Evolutionary conservation across 495 filamentous ascomycete species (phyloP).

Genomic region (Lepraria neglecta): DNA sequence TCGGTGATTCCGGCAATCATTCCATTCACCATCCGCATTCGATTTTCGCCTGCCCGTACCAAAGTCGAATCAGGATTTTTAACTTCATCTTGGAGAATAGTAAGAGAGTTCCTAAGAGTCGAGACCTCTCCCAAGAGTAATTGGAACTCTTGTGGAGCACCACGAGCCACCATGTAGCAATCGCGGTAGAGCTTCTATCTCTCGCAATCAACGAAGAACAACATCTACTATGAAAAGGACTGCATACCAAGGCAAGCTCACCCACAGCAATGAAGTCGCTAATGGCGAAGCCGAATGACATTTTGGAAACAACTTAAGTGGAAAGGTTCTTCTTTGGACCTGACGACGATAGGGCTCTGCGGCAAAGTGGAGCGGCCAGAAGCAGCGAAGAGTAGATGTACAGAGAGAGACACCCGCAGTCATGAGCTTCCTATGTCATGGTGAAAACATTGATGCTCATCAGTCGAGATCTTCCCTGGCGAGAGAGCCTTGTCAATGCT

Average conservation of each 20-base stretch:
- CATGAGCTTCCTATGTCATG: too few species aligned
- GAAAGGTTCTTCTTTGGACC: too few species aligned
- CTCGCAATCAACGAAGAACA: neutral
- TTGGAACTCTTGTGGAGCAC: constrained; percentile 31
- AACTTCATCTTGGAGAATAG: constrained; percentile 29
- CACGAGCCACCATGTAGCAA: constrained; percentile 23
- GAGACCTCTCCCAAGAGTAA: constrained; percentile 26
- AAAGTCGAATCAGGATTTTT: constrained; percentile 28
- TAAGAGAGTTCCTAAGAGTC: constrained; percentile 25
- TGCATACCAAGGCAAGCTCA: constrained; percentile 20
- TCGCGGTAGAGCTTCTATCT: constrained; percentile 21
- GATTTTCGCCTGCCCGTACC: constrained; percentile 24
- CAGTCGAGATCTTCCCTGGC: too few species aligned
- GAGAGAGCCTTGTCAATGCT: too few species aligned
- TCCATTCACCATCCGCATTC: constrained; percentile 29
- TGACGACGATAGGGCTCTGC: too few species aligned
- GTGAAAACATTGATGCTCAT: too few species aligned
- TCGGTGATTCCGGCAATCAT: constrained; percentile 24
- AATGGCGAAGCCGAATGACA: constrained; percentile 28
- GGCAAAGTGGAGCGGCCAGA: too few species aligned
- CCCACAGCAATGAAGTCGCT: constrained; percentile 27
- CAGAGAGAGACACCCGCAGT: too few species aligned
- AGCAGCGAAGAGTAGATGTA: too few species aligned
- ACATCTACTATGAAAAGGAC: neutral
- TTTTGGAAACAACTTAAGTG: neutral